These are phyloP conservation scores for Tricholoma hemisulphureum DNA, from an alignment of 768 basidiomycete species.

Conservation along the genomic window DNA sequence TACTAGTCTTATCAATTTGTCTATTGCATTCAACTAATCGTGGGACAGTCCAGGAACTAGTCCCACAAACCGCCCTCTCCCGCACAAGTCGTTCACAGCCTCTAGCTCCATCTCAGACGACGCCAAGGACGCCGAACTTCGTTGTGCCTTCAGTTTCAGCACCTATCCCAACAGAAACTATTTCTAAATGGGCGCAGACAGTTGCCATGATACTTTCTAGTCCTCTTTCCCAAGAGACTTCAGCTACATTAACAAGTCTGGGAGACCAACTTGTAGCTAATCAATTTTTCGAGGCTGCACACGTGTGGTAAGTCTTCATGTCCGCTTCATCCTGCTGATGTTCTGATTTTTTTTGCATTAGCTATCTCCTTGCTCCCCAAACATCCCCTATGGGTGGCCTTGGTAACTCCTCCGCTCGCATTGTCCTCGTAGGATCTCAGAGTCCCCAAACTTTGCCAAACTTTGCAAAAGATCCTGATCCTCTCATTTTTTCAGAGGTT, in stretches of 20 bases:
- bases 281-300: conserved; percentile 81
- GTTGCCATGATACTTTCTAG: conserved; percentile 80
- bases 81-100: conserved; percentile 39
- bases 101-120: conserved; percentile 35
- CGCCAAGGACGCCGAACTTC: conserved; percentile 69
- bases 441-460: conserved; percentile 49
- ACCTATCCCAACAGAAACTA: conserved; percentile 58
- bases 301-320: conserved; percentile 70
- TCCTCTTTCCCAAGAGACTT: conserved; percentile 63
- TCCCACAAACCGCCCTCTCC: conserved; percentile 56
- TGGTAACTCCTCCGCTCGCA: conserved; percentile 63
- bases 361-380: conserved; percentile 84
- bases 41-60: conserved; percentile 66
- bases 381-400: conserved; percentile 71
- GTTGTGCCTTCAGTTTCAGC: conserved; percentile 39
- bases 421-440: conserved; percentile 71
- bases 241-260: conserved; percentile 74
- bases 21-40: conserved; percentile 1
- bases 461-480: conserved; percentile 67
- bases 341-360: conserved; percentile 30
- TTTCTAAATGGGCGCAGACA: conserved; percentile 83
- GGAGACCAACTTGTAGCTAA: conserved; percentile 78
- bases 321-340: neutral
- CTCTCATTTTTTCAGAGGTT: conserved; percentile 85
- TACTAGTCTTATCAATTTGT: conserved; percentile 34